These are phyloP conservation scores for Myxozyma neotropica DNA, from an alignment of 805 yeast species.

Conservation along the genomic window DNA sequence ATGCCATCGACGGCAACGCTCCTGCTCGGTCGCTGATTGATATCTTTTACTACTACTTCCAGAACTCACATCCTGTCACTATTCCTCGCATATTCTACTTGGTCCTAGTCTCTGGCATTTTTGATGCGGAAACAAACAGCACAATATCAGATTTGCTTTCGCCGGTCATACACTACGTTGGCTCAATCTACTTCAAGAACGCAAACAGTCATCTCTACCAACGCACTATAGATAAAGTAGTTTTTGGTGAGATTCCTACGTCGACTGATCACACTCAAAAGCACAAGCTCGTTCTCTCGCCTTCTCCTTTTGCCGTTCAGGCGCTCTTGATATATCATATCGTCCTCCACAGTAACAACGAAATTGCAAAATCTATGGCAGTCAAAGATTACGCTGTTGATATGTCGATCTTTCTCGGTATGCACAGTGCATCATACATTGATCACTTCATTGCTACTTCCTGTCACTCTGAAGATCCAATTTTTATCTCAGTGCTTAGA, in stretches of 20 bases:
- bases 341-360: conserved; percentile 19
- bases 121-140: conserved; percentile 4
- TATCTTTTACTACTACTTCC: conserved; percentile 16
- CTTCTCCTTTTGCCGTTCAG: conserved; percentile 22
- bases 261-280: background rate
- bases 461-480: background rate
- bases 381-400: conserved; percentile 11
- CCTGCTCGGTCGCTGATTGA: conserved; percentile 15
- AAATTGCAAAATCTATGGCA: conserved; percentile 9
- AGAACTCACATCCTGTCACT: conserved; percentile 22
- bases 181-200: conserved; percentile 12
- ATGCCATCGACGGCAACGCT: background rate
- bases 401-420: conserved; percentile 18
- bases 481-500: background rate
- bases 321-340: conserved; percentile 20
- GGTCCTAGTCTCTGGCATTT: conserved; percentile 1
- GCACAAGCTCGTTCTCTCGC: conserved; percentile 1
- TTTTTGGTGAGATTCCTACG: background rate
- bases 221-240: conserved; percentile 8
- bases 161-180: conserved; percentile 19
- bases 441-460: background rate
- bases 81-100: conserved; percentile 19
- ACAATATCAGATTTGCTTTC: conserved; percentile 8
- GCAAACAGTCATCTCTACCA: conserved; percentile 15
- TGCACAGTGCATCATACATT: conserved; percentile 3